Base-by-base conservation (phyloP, 495 filamentous ascomycete species). In the Staphylotrichum tortipilum region DNA sequence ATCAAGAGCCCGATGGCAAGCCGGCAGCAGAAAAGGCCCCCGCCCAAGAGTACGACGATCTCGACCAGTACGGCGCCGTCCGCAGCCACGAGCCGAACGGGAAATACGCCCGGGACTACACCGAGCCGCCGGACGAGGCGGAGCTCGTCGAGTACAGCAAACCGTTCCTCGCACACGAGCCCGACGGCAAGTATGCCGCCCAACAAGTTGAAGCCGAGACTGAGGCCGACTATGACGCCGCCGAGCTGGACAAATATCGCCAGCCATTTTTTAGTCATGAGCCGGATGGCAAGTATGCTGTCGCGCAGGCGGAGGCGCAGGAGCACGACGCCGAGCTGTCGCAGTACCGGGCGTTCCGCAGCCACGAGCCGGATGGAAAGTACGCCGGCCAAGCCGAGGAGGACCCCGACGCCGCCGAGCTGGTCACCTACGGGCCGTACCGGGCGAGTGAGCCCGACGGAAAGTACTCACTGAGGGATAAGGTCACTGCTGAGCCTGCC, bases 161-260 rank as follows among this genome's bases (percentile, higher is more conserved):
- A 1, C 55, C 66, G 3, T 66, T 62, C 30, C 55, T 53, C 11
- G 62, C 59, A 26, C 50, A 64, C 45, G 68, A 70, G 49, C 60
- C 62, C 12, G 51, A 59, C 28, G 58, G 56, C 26, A 62, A 57
- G 37, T 60, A 68, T 35, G 56, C 58, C 2, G 35, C 57, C 1
- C 23, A 39, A 18, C 24, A 14, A 6, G 28, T 40, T 17, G 29
- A 33, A n/a, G n/a, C n/a, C n/a, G n/a, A n/a, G n/a, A n/a, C n/a
- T n/a, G n/a, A n/a, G n/a, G n/a, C n/a, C n/a, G n/a, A n/a, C n/a
- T n/a, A n/a, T n/a, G 29, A 45, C n/a, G 30, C 22, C 35, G 40
- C 30, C 5, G 45, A 56, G 26, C n/a, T 56, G 8, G 22, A 19
- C 4, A 5, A 29, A 2, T 46, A 44, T n/a, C n/a, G n/a, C 18